phyloP scores from a whole-genome alignment of 2,329 filamentous ascomycete genomes.

The Fusarium liriodendri region DNA sequence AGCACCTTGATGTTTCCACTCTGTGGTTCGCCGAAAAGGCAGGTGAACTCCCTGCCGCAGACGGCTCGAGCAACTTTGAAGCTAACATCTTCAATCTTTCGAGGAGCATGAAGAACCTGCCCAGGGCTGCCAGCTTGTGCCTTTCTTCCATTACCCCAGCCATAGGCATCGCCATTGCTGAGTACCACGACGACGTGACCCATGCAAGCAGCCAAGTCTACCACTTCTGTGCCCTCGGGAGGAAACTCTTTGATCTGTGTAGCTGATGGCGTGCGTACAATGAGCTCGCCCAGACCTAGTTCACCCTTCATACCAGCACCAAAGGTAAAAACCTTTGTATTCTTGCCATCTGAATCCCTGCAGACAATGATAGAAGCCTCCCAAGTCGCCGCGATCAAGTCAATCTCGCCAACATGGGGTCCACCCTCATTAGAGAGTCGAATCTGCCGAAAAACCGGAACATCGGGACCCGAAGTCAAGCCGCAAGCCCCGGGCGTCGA shows the following conservation, averaged over 20 bases:
- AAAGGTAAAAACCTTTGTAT: slow-evolving; percentile 68
- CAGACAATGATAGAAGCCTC: slow-evolving; percentile 74
- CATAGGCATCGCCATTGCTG: slow-evolving; percentile 80
- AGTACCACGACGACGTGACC: slow-evolving; percentile 81
- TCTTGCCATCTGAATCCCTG: slow-evolving; percentile 55
- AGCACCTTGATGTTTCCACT: slow-evolving; percentile 74
- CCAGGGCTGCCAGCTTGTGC: slow-evolving; percentile 78
- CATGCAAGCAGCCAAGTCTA: slow-evolving; percentile 78
- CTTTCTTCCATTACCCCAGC: slow-evolving; percentile 90
- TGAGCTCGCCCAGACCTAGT: slow-evolving; percentile 70
- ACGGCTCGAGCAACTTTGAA: slow-evolving; percentile 76
- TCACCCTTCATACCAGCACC: slow-evolving; percentile 79
- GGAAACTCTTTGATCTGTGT: slow-evolving; percentile 72
- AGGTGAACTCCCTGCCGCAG: slow-evolving; percentile 89
- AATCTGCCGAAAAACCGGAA: slow-evolving; percentile 54
- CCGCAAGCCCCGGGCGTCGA: slow-evolving; percentile 67
- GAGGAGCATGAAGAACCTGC: slow-evolving; percentile 67
- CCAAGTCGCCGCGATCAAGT: slow-evolving; percentile 79
- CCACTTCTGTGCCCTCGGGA: slow-evolving; percentile 66
- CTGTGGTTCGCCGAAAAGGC: slow-evolving; percentile 67
- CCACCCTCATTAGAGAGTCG: slow-evolving; percentile 48
- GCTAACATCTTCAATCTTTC: slow-evolving; percentile 65
- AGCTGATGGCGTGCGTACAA: slow-evolving; percentile 61
- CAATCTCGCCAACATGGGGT: slow-evolving; percentile 43
- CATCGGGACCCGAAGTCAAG: slow-evolving; percentile 44